Conservation (phyloP, 108 stramenopile species). For the Chaetoceros tenuissimus region DNA sequence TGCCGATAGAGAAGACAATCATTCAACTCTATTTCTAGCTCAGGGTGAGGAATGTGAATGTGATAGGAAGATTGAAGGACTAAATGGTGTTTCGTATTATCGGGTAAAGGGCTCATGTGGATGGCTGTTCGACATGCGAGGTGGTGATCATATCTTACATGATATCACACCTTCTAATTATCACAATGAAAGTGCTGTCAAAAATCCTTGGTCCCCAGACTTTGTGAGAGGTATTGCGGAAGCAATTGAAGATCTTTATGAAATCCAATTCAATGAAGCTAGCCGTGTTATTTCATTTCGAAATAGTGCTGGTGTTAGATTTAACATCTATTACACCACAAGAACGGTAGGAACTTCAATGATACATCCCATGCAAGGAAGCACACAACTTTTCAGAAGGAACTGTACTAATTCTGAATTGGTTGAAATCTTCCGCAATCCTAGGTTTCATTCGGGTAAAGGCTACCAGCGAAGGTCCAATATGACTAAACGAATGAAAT, state of each 20-base stretch:
- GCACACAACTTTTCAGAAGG: too few relatives aligned
- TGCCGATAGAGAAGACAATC: too few relatives aligned
- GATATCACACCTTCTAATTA: neutral
- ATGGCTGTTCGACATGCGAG: slow-evolving; percentile 2
- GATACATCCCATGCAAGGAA: slow-evolving; percentile 2
- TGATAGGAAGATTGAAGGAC: neutral
- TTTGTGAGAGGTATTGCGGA: slow-evolving; percentile 1
- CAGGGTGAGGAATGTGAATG: too few relatives aligned
- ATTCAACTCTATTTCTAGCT: too few relatives aligned
- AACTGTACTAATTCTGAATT: too few relatives aligned
- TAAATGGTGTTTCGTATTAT: neutral
- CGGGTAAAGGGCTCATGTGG: slow-evolving; percentile 1
- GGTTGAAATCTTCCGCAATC: too few relatives aligned
- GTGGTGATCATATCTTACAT: neutral
- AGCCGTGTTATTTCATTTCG: slow-evolving; percentile 2
- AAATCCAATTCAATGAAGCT: slow-evolving; percentile 1
- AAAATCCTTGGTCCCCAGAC: neutral
- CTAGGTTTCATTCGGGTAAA: too few relatives aligned
- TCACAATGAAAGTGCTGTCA: neutral
- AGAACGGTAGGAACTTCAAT: slow-evolving; percentile 3
- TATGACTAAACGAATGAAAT: too few relatives aligned
- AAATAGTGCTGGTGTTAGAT: neutral
- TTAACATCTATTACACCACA: slow-evolving; percentile 6
- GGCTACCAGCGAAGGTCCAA: too few relatives aligned
- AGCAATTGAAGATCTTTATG: neutral